Base-by-base conservation (phyloP, 1,284 basidiomycete species). In the Cryptococcus sp. region DNA sequence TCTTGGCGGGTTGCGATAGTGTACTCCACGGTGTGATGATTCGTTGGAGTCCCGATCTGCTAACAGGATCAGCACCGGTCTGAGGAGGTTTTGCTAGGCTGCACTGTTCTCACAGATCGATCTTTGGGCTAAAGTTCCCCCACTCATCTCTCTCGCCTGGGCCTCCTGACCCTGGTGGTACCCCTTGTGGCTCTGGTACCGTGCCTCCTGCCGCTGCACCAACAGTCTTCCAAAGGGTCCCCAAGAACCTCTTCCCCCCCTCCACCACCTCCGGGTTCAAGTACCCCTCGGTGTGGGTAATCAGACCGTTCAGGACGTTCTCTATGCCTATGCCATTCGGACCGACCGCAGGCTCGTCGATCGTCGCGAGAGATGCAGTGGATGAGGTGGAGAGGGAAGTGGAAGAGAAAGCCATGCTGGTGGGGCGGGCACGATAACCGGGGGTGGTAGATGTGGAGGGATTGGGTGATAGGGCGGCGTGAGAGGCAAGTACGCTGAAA, bases 171-270 rank as follows among this genome's bases (percentile, higher is more conserved):
- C 50, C n/a, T 13, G 15, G 20, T 11, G 35, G 18, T 33, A 20
- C 12, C n/a, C 42, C 39, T 2, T 55, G 47, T 28, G 52, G 55
- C 18, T 55, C 57, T 4, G 71, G 71, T 13, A 72, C 71, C 4
- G 63, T 70, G 0, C 72, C 73, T 2, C 57, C 66, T 1, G 73
- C 71, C 16, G 72, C 72, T 0, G 72, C 72, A 16, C 67, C 63
- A 35, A 76, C 72, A 6, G 70, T 73, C 33, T 62, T 62, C 63
- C 74, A 64, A 9, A 76, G 52, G 42, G 65, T 66, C 4, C 70
- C 73, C 65, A 69, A 68, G 50, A 76, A 73, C 43, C 68, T 50
- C 46, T 69, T 73, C 33, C 72, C 71, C 24, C 62, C 64, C 53
- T 66, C 56, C 13, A 70, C 45, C 2, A 67, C 65, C 33, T 66